Conservation (phyloP, 352 stramenopile species). For the Globisporangium emineosum region DNA sequence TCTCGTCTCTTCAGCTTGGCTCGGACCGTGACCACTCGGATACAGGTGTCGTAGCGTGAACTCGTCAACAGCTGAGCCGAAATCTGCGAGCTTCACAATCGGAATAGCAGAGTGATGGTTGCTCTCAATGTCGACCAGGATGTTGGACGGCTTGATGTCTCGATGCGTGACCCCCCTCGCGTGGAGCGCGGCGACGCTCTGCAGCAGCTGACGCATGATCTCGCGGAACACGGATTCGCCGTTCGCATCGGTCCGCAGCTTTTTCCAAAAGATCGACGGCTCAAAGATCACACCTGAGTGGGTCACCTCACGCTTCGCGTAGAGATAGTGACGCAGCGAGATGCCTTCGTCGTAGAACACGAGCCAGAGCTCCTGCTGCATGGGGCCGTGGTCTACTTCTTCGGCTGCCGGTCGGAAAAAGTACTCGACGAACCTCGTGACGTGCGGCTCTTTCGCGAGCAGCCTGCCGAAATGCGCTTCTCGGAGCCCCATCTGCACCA, state of each 20-base stretch:
- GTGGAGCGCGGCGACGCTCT: slow-evolving; percentile 89
- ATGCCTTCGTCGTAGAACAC: slow-evolving; percentile 90
- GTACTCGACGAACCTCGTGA: slow-evolving; percentile 86
- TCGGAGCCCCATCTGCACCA: slow-evolving; percentile 72
- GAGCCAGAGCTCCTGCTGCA: slow-evolving; percentile 75
- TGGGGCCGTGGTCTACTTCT: slow-evolving; percentile 4
- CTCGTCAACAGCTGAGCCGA: slow-evolving; percentile 84
- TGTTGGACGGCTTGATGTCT: slow-evolving; percentile 81
- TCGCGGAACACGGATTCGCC: slow-evolving; percentile 82
- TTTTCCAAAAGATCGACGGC: slow-evolving; percentile 77
- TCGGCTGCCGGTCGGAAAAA: slow-evolving; percentile 57
- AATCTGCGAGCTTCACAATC: slow-evolving; percentile 82
- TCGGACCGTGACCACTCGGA: slow-evolving; percentile 51
- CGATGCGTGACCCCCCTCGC: slow-evolving; percentile 89
- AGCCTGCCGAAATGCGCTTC: slow-evolving; percentile 81
- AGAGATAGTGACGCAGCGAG: slow-evolving; percentile 86
- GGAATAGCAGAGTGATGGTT: slow-evolving; percentile 22
- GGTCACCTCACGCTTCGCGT: slow-evolving; percentile 52
- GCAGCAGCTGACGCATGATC: slow-evolving; percentile 93
- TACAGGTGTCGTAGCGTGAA: slow-evolving; percentile 81
- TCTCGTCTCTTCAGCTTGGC: slow-evolving; percentile 89
- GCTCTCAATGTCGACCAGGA: slow-evolving; percentile 47
- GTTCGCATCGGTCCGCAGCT: slow-evolving; percentile 44
- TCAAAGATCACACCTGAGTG: slow-evolving; percentile 56
- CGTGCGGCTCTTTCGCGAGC: slow-evolving; percentile 47